Evolutionary conservation across 75 land plant genomes (phyloP).

Genomic region (Gnetum montanum): DNA sequence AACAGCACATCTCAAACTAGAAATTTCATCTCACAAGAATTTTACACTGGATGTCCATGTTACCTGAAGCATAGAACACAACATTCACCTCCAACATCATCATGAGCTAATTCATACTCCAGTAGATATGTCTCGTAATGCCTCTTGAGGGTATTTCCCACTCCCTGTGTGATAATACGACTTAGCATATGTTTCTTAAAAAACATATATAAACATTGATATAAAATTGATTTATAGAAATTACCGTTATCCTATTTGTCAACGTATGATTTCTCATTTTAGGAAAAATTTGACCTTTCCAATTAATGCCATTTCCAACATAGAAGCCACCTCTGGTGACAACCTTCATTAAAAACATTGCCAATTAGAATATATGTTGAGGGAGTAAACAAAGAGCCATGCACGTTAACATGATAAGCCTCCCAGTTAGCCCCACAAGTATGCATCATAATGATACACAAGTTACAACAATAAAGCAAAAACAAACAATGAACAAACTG

Average conservation of each 20-base stretch:
- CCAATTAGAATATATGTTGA: no score
- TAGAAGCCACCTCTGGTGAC: constrained; percentile 98
- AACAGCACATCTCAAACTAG: no score
- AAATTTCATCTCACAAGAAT: no score
- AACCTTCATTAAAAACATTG: constrained; percentile 40
- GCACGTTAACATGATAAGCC: no score
- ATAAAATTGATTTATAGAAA: no score
- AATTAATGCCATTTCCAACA: constrained; percentile 98
- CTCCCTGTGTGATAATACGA: constrained; percentile 62
- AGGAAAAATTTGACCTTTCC: constrained; percentile 98
- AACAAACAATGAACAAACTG: no score
- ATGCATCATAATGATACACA: no score
- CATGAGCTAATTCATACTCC: constrained; percentile 98
- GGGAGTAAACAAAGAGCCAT: no score
- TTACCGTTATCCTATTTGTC: constrained; percentile 94
- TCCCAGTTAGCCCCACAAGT: no score
- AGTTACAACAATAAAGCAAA: no score
- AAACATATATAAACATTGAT: background rate
- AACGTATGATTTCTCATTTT: constrained; percentile 97
- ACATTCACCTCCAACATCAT: constrained; percentile 99
- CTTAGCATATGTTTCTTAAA: background rate
- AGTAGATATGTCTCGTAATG: constrained; percentile 94
- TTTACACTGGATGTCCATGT: no score
- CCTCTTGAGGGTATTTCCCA: constrained; percentile 95
- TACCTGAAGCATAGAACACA: constrained; percentile 95